These are phyloP conservation scores for Sclerotinia minor DNA, from an alignment of 2,329 filamentous ascomycete species.

Conservation along the genomic window DNA sequence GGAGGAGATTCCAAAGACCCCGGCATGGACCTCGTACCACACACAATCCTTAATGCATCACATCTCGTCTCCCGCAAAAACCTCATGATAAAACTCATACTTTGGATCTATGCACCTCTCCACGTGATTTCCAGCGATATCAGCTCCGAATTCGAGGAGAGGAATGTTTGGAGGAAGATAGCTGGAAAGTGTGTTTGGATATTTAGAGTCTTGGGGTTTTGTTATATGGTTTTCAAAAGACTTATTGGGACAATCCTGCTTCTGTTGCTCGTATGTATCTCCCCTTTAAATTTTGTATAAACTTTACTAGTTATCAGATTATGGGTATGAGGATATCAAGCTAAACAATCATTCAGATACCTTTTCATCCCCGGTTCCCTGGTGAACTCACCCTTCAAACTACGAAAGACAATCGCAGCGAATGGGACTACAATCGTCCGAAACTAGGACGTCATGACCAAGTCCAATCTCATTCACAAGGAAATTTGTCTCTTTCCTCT, in stretches of 20 bases:
- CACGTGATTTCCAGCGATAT: neutral
- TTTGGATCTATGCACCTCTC: conserved; percentile 1
- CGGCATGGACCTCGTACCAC: neutral
- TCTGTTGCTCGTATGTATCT: neutral
- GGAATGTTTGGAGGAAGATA: neutral
- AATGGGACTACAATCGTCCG: conserved; percentile 2
- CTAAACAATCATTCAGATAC: neutral
- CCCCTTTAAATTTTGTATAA: neutral
- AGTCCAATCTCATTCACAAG: neutral
- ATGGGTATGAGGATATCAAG: too few species aligned
- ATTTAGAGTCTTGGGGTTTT: neutral
- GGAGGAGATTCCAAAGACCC: neutral
- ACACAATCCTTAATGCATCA: neutral
- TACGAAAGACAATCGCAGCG: neutral
- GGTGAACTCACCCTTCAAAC: neutral
- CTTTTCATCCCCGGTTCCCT: neutral
- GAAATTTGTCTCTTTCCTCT: neutral
- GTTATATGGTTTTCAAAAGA: neutral
- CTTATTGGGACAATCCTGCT: neutral
- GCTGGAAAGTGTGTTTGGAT: neutral
- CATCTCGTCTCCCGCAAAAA: neutral
- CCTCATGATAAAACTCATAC: neutral
- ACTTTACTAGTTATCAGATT: neutral
- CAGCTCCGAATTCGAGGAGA: neutral
- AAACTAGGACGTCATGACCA: conserved; percentile 10